These are phyloP conservation scores for Boletus rex-veris DNA, from an alignment of 768 basidiomycete species.

Conservation along the genomic window DNA sequence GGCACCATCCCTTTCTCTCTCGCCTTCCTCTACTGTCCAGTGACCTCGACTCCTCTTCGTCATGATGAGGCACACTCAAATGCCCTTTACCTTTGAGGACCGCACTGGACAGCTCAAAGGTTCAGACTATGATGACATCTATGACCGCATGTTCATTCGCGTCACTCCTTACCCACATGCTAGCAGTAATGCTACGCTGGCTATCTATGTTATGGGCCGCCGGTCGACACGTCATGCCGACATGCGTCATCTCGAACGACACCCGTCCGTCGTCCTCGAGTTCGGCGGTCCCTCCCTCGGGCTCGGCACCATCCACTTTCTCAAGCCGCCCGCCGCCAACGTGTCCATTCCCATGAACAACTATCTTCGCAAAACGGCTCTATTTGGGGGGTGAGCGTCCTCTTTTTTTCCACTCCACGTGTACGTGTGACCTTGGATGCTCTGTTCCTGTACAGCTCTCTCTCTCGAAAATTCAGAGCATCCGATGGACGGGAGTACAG, in stretches of 20 bases:
- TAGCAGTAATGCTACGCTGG: constrained; percentile 35
- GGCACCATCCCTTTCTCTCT: not conserved
- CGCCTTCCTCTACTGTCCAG: not conserved
- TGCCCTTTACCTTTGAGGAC: constrained; percentile 66
- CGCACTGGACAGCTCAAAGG: constrained; percentile 52
- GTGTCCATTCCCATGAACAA: constrained; percentile 55
- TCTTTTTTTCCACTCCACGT: constrained; percentile 12
- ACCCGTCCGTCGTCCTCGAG: constrained; percentile 56
- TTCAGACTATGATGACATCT: constrained; percentile 75
- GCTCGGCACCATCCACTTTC: constrained; percentile 58
- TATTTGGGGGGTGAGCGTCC: constrained; percentile 59
- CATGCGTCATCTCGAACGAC: constrained; percentile 47
- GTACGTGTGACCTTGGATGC: not conserved
- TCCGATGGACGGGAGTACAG: constrained; percentile 69
- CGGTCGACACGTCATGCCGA: constrained; percentile 61
- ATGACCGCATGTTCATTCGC: constrained; percentile 70
- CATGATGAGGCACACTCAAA: constrained; percentile 26
- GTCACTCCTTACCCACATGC: constrained; percentile 48
- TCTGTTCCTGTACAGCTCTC: constrained; percentile 41
- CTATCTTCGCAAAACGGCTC: constrained; percentile 59
- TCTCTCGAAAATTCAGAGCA: constrained; percentile 64
- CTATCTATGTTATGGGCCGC: constrained; percentile 64
- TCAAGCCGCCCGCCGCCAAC: constrained; percentile 36
- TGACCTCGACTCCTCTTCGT: constrained; percentile 13
- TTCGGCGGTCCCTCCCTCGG: constrained; percentile 51